A percentile compares a stretch with the other conserved stretches of the same genome.
Conservation (phyloP, 2,329 filamentous ascomycete genomes). For the Dendryphion nanum region DNA sequence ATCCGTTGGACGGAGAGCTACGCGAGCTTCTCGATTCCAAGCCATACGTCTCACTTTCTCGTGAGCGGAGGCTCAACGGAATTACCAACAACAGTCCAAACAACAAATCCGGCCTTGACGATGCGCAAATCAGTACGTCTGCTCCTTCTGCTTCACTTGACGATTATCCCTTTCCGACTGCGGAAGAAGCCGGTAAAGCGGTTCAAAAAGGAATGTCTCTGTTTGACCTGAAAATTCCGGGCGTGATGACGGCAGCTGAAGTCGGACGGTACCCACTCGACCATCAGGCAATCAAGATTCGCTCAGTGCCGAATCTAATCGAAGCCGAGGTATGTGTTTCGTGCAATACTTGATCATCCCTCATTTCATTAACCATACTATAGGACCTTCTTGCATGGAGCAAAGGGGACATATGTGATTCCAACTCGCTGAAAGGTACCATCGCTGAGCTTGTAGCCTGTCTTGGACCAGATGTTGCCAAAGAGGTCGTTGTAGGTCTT, state of each 20-base stretch:
- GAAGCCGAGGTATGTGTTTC: background rate
- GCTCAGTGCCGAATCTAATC: background rate
- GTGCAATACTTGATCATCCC: too few relatives aligned
- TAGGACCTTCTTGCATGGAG: conserved; percentile 60
- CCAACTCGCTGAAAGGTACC: conserved; percentile 56
- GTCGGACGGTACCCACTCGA: conserved; percentile 57
- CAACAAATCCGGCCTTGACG: conserved; percentile 2
- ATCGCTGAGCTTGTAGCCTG: conserved; percentile 68
- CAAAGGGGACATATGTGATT: conserved; percentile 49
- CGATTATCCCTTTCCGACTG: conserved; percentile 24
- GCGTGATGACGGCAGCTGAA: conserved; percentile 57
- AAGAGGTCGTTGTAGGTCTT: conserved; percentile 60
- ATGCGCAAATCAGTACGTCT: conserved; percentile 2
- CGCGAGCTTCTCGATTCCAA: conserved; percentile 55
- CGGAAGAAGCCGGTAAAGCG: conserved; percentile 34
- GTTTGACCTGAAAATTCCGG: conserved; percentile 65
- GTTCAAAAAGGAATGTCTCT: conserved; percentile 45
- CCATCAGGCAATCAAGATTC: conserved; percentile 52
- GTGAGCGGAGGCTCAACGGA: conserved; percentile 29
- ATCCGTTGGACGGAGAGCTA: conserved; percentile 55
- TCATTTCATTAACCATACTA: too few relatives aligned
- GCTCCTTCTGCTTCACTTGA: conserved; percentile 8
- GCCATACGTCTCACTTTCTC: conserved; percentile 51
- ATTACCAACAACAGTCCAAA: background rate
- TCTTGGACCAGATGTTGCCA: conserved; percentile 60